Evolutionary conservation across 768 basidiomycete genomes (phyloP), one percentile per base, ranked within the genome.

Genomic region (Rhodotorula paludigena): DNA sequence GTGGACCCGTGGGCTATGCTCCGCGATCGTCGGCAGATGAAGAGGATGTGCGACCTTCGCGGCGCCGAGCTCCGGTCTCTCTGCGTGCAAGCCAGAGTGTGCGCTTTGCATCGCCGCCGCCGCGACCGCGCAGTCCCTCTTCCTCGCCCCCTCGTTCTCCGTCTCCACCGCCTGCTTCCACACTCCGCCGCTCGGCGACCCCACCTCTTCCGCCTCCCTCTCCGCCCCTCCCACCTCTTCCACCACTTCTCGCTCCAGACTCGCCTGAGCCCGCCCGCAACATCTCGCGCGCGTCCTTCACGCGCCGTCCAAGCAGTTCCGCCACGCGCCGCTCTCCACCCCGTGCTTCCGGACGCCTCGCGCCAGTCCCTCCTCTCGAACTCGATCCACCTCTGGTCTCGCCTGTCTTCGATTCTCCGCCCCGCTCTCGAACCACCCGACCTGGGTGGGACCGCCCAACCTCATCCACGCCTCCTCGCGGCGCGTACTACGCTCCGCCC

Each of bases 401-500:
- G 23, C 6, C 47, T 12, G 10, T 28, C 12, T 12, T 10, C n/a
- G n/a, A n/a, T 3, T 21, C 45, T 10, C 47, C 47, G 14, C 47
- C 47, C 7, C 47, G 47, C n/a, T 28, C n/a, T 28, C n/a, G 10
- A 5, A 18, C 42, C 2, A 16, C 12, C 14, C 54, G 45, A 18
- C 16, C 12, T 14, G n/a, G 20, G 7, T 28, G 48, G 28, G 4
- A n/a, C 25, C 57, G 57, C 41, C 30, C 64, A 33, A n/a, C 57
- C 23, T 41, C 57, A 39, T 68, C 66, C 28, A 68, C 66, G 6
- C 66, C 66, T 0, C 66, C 66, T 18, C 55, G 60, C 36, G 20
- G 44, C 14, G 45, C 18, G 11, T 16, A 35, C n/a, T 30, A 32
- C 6, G 32, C 48, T 2, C 60, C 59, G 0, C 20, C 56, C 35